phyloP scores from a whole-genome alignment of 106 monocot species.

The Dendrobium catenatum region DNA sequence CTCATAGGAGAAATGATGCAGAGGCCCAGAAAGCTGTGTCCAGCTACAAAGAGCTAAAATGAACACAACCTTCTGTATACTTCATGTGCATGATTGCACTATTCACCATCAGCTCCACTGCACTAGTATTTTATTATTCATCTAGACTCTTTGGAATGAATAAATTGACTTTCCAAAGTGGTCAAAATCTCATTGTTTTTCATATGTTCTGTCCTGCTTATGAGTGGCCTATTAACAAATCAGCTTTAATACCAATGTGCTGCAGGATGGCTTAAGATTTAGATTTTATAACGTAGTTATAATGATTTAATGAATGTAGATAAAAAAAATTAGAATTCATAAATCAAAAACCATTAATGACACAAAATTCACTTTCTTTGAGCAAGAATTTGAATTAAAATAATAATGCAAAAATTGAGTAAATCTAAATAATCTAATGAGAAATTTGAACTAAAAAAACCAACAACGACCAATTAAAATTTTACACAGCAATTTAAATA shows the following conservation, averaged over 20 bases:
- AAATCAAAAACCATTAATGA: background rate
- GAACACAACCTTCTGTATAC: background rate
- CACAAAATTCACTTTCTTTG: background rate
- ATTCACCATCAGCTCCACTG: background rate
- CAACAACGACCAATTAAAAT: background rate
- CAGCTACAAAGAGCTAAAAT: background rate
- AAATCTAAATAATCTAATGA: background rate
- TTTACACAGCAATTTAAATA: too few species aligned
- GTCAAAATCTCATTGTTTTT: too few species aligned
- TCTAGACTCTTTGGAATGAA: background rate
- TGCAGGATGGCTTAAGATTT: background rate
- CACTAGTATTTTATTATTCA: background rate
- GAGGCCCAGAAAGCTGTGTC: background rate
- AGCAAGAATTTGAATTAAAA: background rate
- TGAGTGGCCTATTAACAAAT: too few species aligned
- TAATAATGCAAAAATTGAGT: background rate
- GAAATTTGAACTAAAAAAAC: background rate
- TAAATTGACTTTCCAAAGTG: too few species aligned
- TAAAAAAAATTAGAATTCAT: background rate
- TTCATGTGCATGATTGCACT: background rate
- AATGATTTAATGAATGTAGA: background rate
- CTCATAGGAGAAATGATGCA: background rate
- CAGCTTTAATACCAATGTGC: too few species aligned
- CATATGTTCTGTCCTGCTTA: too few species aligned
- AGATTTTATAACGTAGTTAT: background rate